Evolutionary conservation across 2,329 filamentous ascomycete species (phyloP).

Genomic region (Hymenoscyphus occultus): DNA sequence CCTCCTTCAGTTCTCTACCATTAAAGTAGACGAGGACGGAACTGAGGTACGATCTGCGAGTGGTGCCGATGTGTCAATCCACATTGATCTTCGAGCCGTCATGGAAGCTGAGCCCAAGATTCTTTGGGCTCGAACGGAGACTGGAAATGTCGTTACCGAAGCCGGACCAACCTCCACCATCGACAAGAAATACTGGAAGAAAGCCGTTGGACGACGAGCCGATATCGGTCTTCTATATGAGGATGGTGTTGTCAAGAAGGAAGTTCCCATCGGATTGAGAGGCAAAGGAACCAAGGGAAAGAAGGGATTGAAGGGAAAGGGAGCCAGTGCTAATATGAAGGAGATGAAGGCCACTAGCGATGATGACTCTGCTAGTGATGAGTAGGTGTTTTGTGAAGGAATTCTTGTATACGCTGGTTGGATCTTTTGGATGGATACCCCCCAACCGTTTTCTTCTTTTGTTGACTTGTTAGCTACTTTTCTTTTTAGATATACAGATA

Average conservation of each 20-base stretch:
- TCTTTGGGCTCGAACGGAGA: conserved; percentile 40
- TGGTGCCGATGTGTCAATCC: conserved; percentile 44
- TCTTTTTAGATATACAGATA: background rate
- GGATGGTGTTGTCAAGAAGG: conserved; percentile 43
- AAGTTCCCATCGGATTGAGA: conserved; percentile 42
- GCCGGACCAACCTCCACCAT: conserved; percentile 33
- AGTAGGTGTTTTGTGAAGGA: conserved; percentile 19
- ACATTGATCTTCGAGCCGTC: conserved; percentile 40
- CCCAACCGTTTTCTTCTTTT: background rate
- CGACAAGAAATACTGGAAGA: conserved; percentile 41
- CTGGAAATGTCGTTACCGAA: conserved; percentile 39
- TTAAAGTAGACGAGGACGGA: conserved; percentile 34
- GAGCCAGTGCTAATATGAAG: conserved; percentile 27
- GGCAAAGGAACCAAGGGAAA: conserved; percentile 43
- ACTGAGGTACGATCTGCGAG: conserved; percentile 32
- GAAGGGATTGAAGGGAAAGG: conserved; percentile 40
- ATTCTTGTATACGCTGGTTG: conserved; percentile 10
- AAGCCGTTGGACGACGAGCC: conserved; percentile 41
- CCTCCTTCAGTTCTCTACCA: conserved; percentile 34
- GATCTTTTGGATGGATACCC: conserved; percentile 3
- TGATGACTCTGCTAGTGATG: conserved; percentile 31
- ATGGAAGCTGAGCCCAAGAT: conserved; percentile 38
- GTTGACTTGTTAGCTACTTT: background rate
- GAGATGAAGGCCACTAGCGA: conserved; percentile 34
- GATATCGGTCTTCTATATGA: conserved; percentile 45